Evolutionary conservation across 2,329 filamentous ascomycete genomes (phyloP), one percentile per base, ranked within the genome.

Genomic region (Metarhizium humberi): DNA sequence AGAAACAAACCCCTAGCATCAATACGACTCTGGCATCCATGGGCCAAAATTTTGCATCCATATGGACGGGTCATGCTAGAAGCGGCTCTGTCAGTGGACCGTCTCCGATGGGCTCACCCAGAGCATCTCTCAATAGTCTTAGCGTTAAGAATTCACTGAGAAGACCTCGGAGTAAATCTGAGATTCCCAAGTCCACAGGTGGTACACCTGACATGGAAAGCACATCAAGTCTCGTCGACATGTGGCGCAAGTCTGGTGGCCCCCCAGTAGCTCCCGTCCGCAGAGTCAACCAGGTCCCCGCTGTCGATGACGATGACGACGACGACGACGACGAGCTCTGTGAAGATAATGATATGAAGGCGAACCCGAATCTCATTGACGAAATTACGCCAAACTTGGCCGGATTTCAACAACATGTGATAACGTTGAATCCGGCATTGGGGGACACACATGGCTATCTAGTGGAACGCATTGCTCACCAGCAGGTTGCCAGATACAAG

Each of bases 401-500:
- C 57, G 91, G 91, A 0, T 96, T 96, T 71, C 84, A 83, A 60
- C 77, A 82, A 29, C 87, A 95, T 64, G 80, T 92, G 18, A 72
- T 84, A 49, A 78, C 81, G 57, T 72, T 95, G 47, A 95, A 95
- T 64, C 89, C 90, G n/a, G 73, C 77, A 11, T 75, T 95, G 56
- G 74, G 60, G 8, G 75, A 77, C 8, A 77, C 64, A 4, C 78
- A 80, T 62, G 71, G 64, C 36, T 85, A 84, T 68, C 76, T 96
- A 59, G 81, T 92, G 14, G 87, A 94, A 34, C 85, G 91, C 49
- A 87, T 96, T 61, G 88, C 88, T 0, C 81, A 89, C 60, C 90
- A 95, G 64, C 90, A 96, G 67, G 75, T 86, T 50, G 76, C 84
- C 57, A 82, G 91, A 55, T 95, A 92, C 70, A 94, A 92, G 68